These are phyloP conservation scores for Astragalus membranaceus DNA, from an alignment of 306 rosid genomes.

Conservation along the genomic window DNA sequence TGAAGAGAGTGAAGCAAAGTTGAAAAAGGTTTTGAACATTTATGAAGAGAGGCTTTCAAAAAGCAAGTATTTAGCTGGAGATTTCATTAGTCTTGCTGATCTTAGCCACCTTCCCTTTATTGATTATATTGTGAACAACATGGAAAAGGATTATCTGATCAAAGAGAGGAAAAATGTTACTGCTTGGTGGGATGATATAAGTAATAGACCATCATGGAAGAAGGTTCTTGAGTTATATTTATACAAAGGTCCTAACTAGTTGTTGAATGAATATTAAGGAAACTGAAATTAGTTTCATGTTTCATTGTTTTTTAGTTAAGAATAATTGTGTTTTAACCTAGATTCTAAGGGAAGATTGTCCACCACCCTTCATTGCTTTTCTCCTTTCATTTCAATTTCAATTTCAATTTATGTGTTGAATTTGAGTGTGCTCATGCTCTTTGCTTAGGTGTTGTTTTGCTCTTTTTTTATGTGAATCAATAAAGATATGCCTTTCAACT, in stretches of 20 bases:
- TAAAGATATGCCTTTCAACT: neutral
- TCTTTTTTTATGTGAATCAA: neutral
- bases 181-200: slow-evolving; percentile 51
- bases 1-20: slow-evolving; percentile 43
- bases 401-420: too few species aligned
- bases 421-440: neutral
- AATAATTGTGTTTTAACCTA: neutral
- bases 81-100: slow-evolving; percentile 49
- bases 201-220: slow-evolving; percentile 47
- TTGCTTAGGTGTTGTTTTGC: neutral
- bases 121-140: slow-evolving; percentile 31
- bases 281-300: neutral
- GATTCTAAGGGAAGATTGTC: neutral
- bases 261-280: neutral
- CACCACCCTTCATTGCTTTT: neutral
- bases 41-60: slow-evolving; percentile 52
- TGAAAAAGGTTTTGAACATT: slow-evolving; percentile 36
- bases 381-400: neutral
- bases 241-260: neutral
- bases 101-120: slow-evolving; percentile 40
- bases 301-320: too few species aligned
- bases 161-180: slow-evolving; percentile 34
- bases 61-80: slow-evolving; percentile 51
- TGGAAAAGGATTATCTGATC: slow-evolving; percentile 26
- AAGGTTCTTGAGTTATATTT: slow-evolving; percentile 20